A percentile compares a stretch with the other conserved stretches of the same genome.
These are phyloP conservation scores for Breynia disticha DNA, from an alignment of 441 rosid species.

Conservation along the genomic window DNA sequence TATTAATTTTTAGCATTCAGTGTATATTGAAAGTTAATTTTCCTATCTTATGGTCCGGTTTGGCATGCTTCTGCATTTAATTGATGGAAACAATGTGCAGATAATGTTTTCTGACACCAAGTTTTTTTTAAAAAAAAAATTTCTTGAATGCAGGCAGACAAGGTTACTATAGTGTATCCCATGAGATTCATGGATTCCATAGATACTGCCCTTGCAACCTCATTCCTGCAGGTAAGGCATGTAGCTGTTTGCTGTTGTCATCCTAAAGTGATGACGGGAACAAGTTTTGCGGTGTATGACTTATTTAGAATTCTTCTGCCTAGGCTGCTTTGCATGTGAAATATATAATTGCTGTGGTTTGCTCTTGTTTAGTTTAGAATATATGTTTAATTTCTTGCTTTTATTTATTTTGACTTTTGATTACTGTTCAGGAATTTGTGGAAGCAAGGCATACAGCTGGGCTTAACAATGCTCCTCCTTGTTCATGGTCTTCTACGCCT, in stretches of 20 bases:
- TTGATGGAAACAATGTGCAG: not conserved
- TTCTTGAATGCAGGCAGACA: conserved; percentile 46
- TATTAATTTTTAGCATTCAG: no score
- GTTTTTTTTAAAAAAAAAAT: no score
- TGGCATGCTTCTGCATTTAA: no score
- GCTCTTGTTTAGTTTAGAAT: not conserved
- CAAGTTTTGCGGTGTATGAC: no score
- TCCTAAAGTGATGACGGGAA: no score
- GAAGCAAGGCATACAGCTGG: conserved; percentile 80
- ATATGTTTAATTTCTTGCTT: not conserved
- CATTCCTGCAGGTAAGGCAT: conserved; percentile 70
- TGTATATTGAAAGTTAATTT: no score
- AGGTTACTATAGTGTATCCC: conserved; percentile 73
- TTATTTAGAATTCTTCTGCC: no score
- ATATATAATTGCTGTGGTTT: no score
- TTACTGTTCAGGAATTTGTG: conserved; percentile 63
- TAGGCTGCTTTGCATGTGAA: no score
- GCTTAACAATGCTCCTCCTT: conserved; percentile 76
- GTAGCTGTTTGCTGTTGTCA: not conserved
- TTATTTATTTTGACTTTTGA: not conserved
- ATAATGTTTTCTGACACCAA: not conserved
- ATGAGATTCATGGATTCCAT: conserved; percentile 88
- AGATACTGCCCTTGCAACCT: conserved; percentile 73
- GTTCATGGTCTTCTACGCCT: conserved; percentile 71
- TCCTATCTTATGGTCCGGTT: no score